Evolutionary conservation across 1,139 yeast species (phyloP).

Genomic region (Geotrichum citri-aurantii): DNA sequence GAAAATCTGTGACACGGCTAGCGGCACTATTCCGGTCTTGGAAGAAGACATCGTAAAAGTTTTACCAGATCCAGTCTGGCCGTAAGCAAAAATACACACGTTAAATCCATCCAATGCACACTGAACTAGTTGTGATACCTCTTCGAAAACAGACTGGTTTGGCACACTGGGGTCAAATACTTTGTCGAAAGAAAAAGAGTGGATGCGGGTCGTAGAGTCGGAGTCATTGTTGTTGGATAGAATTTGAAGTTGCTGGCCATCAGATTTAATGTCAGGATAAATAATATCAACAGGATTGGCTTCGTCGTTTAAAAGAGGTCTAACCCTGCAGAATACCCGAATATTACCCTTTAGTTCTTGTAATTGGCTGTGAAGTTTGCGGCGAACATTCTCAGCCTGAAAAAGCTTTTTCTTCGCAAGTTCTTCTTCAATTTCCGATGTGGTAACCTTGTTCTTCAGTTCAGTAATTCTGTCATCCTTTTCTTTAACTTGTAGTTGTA

Average conservation of each 20-base stretch:
- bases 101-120: slow-evolving; percentile 75
- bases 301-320: slow-evolving; percentile 46
- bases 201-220: slow-evolving; percentile 29
- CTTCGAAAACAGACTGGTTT: slow-evolving; percentile 69
- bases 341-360: slow-evolving; percentile 92
- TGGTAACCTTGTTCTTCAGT: slow-evolving; percentile 15
- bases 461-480: slow-evolving; percentile 17
- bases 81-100: slow-evolving; percentile 34
- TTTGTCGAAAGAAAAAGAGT: slow-evolving; percentile 67
- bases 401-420: slow-evolving; percentile 28
- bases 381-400: slow-evolving; percentile 49
- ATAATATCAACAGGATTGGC: slow-evolving; percentile 37
- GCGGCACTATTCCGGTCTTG: slow-evolving; percentile 74
- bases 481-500: slow-evolving; percentile 1
- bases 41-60: slow-evolving; percentile 42
- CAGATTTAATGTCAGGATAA: slow-evolving; percentile 51
- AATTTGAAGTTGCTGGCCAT: slow-evolving; percentile 39
- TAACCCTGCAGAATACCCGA: slow-evolving; percentile 79
- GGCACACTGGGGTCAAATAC: slow-evolving; percentile 54
- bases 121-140: slow-evolving; percentile 80
- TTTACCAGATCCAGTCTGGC: slow-evolving; percentile 35
- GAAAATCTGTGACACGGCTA: slow-evolving; percentile 69
- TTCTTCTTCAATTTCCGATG: neutral
- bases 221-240: slow-evolving; percentile 27
- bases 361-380: slow-evolving; percentile 65